phyloP scores from a whole-genome alignment of 768 basidiomycete species.

The Saitozyma podzolica region DNA sequence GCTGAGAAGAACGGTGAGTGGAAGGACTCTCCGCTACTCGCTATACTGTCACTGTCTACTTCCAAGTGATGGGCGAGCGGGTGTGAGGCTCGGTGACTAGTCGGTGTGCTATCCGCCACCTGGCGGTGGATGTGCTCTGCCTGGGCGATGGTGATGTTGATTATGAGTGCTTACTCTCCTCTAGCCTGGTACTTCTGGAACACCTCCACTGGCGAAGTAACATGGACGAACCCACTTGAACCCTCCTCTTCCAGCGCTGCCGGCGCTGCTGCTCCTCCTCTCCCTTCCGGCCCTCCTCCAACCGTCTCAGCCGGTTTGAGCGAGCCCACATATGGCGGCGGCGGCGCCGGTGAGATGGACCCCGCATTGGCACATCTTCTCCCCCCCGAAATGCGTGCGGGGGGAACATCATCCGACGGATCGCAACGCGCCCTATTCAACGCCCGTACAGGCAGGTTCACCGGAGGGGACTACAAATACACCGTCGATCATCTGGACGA shows the following conservation, averaged over 20 bases:
- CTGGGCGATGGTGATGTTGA: neutral
- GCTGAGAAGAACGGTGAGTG: conserved; percentile 48
- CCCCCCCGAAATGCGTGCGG: conserved; percentile 24
- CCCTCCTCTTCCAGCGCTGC: conserved; percentile 14
- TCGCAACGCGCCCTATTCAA: conserved; percentile 47
- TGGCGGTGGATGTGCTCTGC: too few species aligned
- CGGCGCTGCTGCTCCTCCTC: conserved; percentile 16
- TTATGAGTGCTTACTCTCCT: neutral
- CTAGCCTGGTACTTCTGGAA: conserved; percentile 53
- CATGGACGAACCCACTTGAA: conserved; percentile 51
- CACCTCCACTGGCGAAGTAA: conserved; percentile 41
- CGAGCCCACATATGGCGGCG: conserved; percentile 2
- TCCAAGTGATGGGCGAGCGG: too few species aligned
- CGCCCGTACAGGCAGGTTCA: conserved; percentile 49
- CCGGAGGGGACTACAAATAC: conserved; percentile 37
- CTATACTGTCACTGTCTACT: neutral
- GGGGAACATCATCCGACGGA: conserved; percentile 12
- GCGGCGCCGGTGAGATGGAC: conserved; percentile 29
- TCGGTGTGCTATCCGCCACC: too few species aligned
- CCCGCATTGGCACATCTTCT: conserved; percentile 44
- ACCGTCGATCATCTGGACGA: conserved; percentile 47
- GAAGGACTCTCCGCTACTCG: neutral
- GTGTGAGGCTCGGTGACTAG: too few species aligned
- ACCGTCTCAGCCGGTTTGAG: neutral
- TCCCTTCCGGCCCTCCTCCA: conserved; percentile 13